A percentile compares a stretch with the other conserved stretches of the same genome.
phyloP scores from a whole-genome alignment of 2,329 filamentous ascomycete species.

The Penicillium digitatum region DNA sequence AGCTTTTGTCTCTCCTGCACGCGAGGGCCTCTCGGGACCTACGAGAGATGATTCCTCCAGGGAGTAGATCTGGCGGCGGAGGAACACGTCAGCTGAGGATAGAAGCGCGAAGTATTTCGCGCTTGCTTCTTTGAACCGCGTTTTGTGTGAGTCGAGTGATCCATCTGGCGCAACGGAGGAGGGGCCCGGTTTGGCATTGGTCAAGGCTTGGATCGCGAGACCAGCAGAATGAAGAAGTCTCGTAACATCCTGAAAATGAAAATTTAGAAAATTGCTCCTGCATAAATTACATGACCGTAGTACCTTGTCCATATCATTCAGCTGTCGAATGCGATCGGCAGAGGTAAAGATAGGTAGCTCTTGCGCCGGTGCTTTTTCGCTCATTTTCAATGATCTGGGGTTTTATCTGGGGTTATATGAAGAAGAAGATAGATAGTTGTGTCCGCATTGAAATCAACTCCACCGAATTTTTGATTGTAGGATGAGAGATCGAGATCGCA shows the following conservation, averaged over 20 bases:
- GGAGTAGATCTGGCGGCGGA: slow-evolving; percentile 72
- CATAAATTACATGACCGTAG: not conserved
- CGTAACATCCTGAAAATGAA: slow-evolving; percentile 45
- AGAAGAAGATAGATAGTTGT: not conserved
- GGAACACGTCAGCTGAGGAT: slow-evolving; percentile 67
- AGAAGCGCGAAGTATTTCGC: slow-evolving; percentile 67
- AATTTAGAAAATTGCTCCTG: not conserved
- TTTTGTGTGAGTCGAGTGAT: slow-evolving; percentile 54
- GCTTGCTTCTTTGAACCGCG: slow-evolving; percentile 54
- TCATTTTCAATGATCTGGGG: slow-evolving; percentile 16
- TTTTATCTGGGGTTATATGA: not conserved
- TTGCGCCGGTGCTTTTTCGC: slow-evolving; percentile 19
- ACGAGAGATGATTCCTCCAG: slow-evolving; percentile 79
- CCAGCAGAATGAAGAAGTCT: slow-evolving; percentile 57
- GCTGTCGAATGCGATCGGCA: slow-evolving; percentile 73
- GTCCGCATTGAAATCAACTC: not conserved
- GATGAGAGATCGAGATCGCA: not conserved
- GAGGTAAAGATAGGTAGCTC: slow-evolving; percentile 55
- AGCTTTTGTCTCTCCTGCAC: slow-evolving; percentile 30
- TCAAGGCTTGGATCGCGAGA: slow-evolving; percentile 61
- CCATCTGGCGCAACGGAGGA: slow-evolving; percentile 34
- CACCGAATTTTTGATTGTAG: too few species aligned
- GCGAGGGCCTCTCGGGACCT: slow-evolving; percentile 40
- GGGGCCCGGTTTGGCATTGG: slow-evolving; percentile 45
- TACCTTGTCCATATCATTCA: slow-evolving; percentile 73